A percentile compares a stretch with the other conserved stretches of the same genome.
phyloP scores from a whole-genome alignment of 306 rosid species.

The Trifolium repens region DNA sequence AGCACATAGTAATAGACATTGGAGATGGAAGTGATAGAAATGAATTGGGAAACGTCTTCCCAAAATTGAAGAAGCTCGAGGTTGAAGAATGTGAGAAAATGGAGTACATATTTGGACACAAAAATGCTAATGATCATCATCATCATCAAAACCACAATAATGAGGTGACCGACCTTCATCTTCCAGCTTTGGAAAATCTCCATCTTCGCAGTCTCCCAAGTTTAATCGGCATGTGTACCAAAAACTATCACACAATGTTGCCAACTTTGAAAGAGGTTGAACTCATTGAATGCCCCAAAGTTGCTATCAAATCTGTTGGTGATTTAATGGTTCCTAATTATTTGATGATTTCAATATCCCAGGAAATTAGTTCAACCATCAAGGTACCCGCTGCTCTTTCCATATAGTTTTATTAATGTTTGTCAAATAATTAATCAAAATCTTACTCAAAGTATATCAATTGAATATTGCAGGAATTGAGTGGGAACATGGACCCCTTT shows the following conservation, averaged over 20 bases:
- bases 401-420: too few species aligned
- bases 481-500: neutral
- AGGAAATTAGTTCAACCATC: too few species aligned
- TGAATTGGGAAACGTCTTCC: too few species aligned
- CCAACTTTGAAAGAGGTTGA: accelerated
- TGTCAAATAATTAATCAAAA: too few species aligned
- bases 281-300: neutral
- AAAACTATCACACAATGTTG: too few species aligned
- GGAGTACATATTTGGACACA: neutral
- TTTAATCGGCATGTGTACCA: neutral
- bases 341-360: too few species aligned
- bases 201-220: accelerated
- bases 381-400: too few species aligned
- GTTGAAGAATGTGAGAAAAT: neutral
- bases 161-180: neutral
- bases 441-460: too few species aligned
- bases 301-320: too few species aligned
- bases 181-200: neutral
- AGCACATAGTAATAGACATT: neutral
- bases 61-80: neutral
- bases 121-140: neutral
- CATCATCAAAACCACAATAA: too few species aligned
- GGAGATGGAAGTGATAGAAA: neutral
- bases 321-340: too few species aligned
- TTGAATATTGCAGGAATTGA: too few species aligned